Evolutionary conservation across 768 basidiomycete species (phyloP), one percentile per base, ranked within the genome.

Genomic region (Lactarius evosmus): DNA sequence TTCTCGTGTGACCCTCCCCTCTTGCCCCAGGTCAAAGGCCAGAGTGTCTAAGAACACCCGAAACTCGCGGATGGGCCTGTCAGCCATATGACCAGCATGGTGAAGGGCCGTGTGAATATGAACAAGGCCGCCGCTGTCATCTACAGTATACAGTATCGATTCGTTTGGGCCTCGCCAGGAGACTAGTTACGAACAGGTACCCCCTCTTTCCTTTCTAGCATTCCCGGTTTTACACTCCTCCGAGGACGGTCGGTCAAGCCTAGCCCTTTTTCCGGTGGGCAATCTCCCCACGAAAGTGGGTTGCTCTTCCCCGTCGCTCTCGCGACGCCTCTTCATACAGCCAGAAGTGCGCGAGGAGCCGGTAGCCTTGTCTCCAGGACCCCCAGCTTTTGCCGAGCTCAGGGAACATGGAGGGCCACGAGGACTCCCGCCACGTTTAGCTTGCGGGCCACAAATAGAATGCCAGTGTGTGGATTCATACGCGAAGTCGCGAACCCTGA

Each of bases 401-500:
- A 5, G 14, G 8, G 27, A n/a, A 27, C 12, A 30, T 25, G 52
- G 7, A 29, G 33, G 22, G 4, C 29, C 27, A 6, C 11, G 40
- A 41, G 41, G 16, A 19, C 27, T 22, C 33, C 2, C 46, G 16
- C 14, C 44, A 22, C 19, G 44, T 34, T 25, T 27, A 17, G 27
- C 41, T 46, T 32, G 33, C 34, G 7, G 29, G 19, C 29, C 3
- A 41, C 44, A 50, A 29, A n/a, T 63, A 22, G 62, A 36, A 33
- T 44, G 25, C 56, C 62, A 32, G n/a, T 56, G 36, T 56, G 69
- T 67, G 4, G 68, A 58, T 54, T 69, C 70, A 52, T 69, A 62
- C 5, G 70, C 71, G 33, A 70, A 74, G 60, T 75, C 75, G 29
- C 72, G 69, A 16, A 68, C 61, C 60, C 64, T 70, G 54, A 66